Evolutionary conservation across 1,139 yeast species (phyloP), one percentile per base, ranked within the genome.

Genomic region (Magnusiomyces magnusii): DNA sequence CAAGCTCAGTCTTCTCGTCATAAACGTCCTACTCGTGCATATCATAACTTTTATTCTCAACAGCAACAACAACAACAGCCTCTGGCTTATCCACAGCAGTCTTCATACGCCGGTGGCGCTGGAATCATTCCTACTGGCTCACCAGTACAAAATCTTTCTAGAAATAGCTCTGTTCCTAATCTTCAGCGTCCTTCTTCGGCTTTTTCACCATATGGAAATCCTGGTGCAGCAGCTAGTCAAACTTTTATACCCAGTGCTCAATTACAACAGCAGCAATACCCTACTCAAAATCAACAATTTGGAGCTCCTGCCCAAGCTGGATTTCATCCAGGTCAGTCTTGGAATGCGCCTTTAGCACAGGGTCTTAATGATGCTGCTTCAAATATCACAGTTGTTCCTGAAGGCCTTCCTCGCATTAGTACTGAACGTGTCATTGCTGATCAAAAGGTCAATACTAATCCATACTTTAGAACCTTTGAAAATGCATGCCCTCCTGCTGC

Each of bases 401-500:
- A 57, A 50, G 61, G 72, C 61, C 64, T 78, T 62, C 78, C 83
- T 31, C 78, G 86, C 2, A 75, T 89, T 24, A 79, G 85, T 1
- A 78, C 76, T 2, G 80, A 82, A 61, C 78, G 96, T 62, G 76
- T 77, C 66, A 71, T 71, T 27, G 80, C 80, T 54, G 90, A 86
- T 69, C 69, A 71, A 71, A 62, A 82, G 74, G 69, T 71, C 71
- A 70, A 69, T 17, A 65, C 65, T 21, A 69, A 72, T 53, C 78
- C 77, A 55, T 73, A 81, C 2, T 90, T 87, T 69, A 76, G 79
- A 58, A 87, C 96, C 2, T 84, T 87, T 68, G 84, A 84, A 67
- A 84, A 87, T 66, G 84, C 87, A 2, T 80, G 82, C 39, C 96
- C 98, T 34, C 97, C 98, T 0, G 78, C 84, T 15, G 86, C 96